Evolutionary conservation across 1,284 basidiomycete genomes (phyloP), one percentile per base, ranked within the genome.

Genomic region (Psilocybe mexicana): DNA sequence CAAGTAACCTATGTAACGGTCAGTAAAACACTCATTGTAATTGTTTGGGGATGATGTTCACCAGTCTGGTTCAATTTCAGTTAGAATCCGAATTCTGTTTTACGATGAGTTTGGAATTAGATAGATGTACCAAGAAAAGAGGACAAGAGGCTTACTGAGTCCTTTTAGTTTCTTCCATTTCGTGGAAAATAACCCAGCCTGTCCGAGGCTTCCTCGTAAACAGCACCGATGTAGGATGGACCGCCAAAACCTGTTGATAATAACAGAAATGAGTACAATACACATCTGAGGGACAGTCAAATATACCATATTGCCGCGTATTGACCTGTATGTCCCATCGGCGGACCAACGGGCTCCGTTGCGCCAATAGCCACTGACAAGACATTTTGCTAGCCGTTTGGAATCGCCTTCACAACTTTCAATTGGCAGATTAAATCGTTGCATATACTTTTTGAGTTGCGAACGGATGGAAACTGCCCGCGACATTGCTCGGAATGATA

Each of bases 91-190:
- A 42, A 64, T 64, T 35, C 63, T 64, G 36, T 18, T 18, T 18
- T 18, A 43, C 11, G 48, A 10, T 5, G 48, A 26, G 6, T 24
- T n/a, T 12, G 52, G 28, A n/a, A 38, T 30, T 23, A n/a, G 1
- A 6, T 35, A 4, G 2, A 5, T 33, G 30, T 33, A 33, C 12
- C 24, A n/a, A 26, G 1, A 33, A 6, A 44, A 36, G 49, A 38
- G 28, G 12, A 6, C 23, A 55, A 43, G 23, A 24, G 24, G 71
- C 88, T 65, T 66, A 92, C 90, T 92, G 88, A 28, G 84, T 88
- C 73, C 96, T 98, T 63, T 93, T 95, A 0, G 96, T 98, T 72
- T 98, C 94, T 65, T 96, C 86, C 73, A 98, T 90, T 71, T 99
- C 96, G 69, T 97, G 94, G 69, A 90, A 99, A 24, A 99, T 80